Evolutionary conservation across 208 protist genomes (phyloP).

Genomic region (Leishmania turanica): DNA sequence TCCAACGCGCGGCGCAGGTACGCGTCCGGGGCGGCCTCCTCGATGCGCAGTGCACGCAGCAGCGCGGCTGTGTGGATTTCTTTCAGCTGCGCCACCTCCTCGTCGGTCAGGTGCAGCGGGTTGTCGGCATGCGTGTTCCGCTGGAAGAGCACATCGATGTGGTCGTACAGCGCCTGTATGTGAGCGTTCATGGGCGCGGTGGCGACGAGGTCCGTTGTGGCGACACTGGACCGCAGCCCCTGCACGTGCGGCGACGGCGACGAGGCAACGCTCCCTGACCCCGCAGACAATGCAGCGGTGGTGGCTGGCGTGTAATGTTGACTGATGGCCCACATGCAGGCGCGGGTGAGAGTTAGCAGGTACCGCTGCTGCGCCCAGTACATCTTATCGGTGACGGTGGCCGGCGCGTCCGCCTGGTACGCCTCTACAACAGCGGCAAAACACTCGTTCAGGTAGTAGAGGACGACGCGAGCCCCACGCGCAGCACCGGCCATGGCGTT

Average conservation of each 20-base stretch:
- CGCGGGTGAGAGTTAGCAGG: constrained; percentile 17
- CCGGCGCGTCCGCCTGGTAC: background rate
- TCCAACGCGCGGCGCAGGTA: constrained; percentile 69
- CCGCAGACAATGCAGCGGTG: background rate
- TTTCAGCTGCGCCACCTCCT: constrained; percentile 33
- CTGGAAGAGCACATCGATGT: constrained; percentile 72
- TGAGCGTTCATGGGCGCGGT: constrained; percentile 19
- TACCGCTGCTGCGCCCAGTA: constrained; percentile 32
- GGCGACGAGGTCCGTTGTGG: constrained; percentile 10
- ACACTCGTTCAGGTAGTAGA: constrained; percentile 23
- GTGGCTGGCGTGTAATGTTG: constrained; percentile 14
- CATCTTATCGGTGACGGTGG: constrained; percentile 1
- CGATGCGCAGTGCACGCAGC: constrained; percentile 69
- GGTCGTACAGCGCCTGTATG: constrained; percentile 42
- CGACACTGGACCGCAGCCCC: background rate
- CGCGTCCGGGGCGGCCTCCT: constrained; percentile 48
- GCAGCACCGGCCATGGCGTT: constrained; percentile 4
- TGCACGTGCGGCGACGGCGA: background rate
- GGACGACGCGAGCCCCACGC: constrained; percentile 24
- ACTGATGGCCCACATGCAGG: constrained; percentile 24
- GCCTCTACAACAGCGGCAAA: constrained; percentile 14
- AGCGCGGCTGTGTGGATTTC: constrained; percentile 40
- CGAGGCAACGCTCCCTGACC: too few relatives aligned
- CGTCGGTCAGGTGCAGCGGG: constrained; percentile 38
- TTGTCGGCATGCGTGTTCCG: constrained; percentile 72